Evolutionary conservation across 1,284 basidiomycete genomes (phyloP), one percentile per base, ranked within the genome.

Genomic region (Volvariella surrecta): DNA sequence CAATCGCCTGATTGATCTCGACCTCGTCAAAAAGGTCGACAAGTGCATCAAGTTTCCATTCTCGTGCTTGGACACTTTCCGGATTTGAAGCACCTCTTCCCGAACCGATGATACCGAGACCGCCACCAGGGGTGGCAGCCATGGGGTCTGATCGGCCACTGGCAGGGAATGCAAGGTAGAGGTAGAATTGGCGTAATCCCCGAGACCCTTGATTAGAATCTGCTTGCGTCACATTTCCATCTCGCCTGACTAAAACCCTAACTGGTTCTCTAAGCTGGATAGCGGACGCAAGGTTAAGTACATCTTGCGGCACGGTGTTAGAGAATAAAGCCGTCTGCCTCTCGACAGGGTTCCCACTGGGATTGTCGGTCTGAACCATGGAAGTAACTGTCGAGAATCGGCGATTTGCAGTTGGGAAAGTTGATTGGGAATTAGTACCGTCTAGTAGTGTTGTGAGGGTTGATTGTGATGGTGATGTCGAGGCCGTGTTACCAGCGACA

Each of bases 11-110:
- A 40, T 72, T 69, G 7, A 86, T 73, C 37, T 92, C 89, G 11
- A 90, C 77, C 58, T 98, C 94, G 40, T 95, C 91, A 51, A 96
- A 83, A 48, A 98, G 70, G 61, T 97, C 95, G 18, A 88, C 82
- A 28, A 99, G 73, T 13, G 92, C 93, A 57, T 99, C 94, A 42
- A 99, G 70, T 65, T 99, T 99, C 89, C 93, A 98, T 64, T 97
- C 94, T 50, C 90, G 78, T 30, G 92, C 92, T 59, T 91, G 87
- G 10, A 80, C 79, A 37, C 81, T 90, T 63, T 94, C 91, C 10
- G 89, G 84, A 60, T 70, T 88, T 9, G 80, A 77, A 3, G 79
- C 74, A 32, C 82, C 77, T 42, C 91, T 71, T 10, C 91, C 90
- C 18, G 89, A 91, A 15, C 92, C 92, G 51, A 93, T 92, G 40